Evolutionary conservation across 2,329 filamentous ascomycete species (phyloP), one percentile per base, ranked within the genome.

Genomic region (Fusarium dlaminii): DNA sequence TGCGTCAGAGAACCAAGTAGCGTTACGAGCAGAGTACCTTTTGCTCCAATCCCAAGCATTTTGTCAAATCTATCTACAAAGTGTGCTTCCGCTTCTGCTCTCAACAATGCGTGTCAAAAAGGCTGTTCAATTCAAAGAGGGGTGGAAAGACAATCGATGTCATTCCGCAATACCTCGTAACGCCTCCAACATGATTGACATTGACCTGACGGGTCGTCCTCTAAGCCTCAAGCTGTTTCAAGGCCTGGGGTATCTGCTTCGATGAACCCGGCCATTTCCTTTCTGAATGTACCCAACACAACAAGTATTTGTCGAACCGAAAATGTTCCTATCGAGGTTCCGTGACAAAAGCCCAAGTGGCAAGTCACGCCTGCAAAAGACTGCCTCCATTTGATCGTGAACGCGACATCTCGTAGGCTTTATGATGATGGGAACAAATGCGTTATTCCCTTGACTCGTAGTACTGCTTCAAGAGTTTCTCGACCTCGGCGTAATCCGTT

Each of bases 401-500:
- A 60, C 36, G 22, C 34, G 45, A 45, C 54, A 52, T 52, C 54
- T 63, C 42, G 37, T 37, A 40, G 55, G 51, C 73, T 55, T 73
- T 71, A 40, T 55, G 24, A 54, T 55, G 52, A 55, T 68, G 34
- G 54, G 54, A n/a, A 45, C 45, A 18, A 46, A 42, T 46, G 37
- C 57, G 40, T 67, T 72, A 73, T 34, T 74, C 73, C 30, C 72
- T 74, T 51, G 66, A 60, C 8, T 77, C 78, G 74, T 82, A 98
- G 82, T 94, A 97, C 75, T 87, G 84, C 80, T 86, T 89, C 79
- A 99, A 88, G 67, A 90, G 87, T 73, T 84, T 87, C 83, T 95
- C 91, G 57, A 93, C 93, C 61, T 93, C 91, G 52, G 86, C 82
- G 82, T 95, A 98, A 79, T 97, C 95, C 69, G 86, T 82, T 86